phyloP scores from a whole-genome alignment of 2,329 filamentous ascomycete genomes.

The Ophidiomyces ophidiicola region DNA sequence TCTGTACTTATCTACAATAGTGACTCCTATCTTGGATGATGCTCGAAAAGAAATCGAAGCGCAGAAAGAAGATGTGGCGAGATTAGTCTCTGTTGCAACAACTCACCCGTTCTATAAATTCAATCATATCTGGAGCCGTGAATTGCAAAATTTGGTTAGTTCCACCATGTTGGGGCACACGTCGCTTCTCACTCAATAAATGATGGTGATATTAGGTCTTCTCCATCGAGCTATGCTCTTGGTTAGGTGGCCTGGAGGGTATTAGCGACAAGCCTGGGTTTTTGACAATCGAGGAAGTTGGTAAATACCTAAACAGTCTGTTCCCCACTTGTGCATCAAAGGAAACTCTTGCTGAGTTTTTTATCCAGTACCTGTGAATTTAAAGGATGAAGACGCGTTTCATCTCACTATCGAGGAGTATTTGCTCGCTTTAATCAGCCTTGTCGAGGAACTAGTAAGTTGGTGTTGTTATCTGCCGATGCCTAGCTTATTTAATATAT shows the following conservation, averaged over 20 bases:
- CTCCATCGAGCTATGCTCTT: conserved; percentile 52
- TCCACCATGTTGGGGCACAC: conserved; percentile 26
- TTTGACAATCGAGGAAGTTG: conserved; percentile 78
- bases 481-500: neutral
- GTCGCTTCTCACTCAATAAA: conserved; percentile 20
- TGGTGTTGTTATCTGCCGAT: neutral
- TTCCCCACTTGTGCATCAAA: conserved; percentile 4
- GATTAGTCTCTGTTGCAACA: conserved; percentile 61
- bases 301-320: conserved; percentile 60
- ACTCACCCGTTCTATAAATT: conserved; percentile 97
- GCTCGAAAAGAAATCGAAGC: conserved; percentile 58
- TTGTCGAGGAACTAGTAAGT: conserved; percentile 72
- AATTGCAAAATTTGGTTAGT: conserved; percentile 66
- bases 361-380: conserved; percentile 65
- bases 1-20: too few relatives aligned
- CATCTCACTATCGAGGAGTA: conserved; percentile 97
- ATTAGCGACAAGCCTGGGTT: conserved; percentile 50
- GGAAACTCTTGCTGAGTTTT: conserved; percentile 6
- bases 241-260: conserved; percentile 63
- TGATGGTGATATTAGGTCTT: conserved; percentile 38
- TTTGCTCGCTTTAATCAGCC: conserved; percentile 69
- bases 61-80: conserved; percentile 57
- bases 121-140: conserved; percentile 73
- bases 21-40: conserved; percentile 55
- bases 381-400: conserved; percentile 81